Evolutionary conservation across 2,329 filamentous ascomycete species (phyloP).

Genomic region (Curvularia sp.): DNA sequence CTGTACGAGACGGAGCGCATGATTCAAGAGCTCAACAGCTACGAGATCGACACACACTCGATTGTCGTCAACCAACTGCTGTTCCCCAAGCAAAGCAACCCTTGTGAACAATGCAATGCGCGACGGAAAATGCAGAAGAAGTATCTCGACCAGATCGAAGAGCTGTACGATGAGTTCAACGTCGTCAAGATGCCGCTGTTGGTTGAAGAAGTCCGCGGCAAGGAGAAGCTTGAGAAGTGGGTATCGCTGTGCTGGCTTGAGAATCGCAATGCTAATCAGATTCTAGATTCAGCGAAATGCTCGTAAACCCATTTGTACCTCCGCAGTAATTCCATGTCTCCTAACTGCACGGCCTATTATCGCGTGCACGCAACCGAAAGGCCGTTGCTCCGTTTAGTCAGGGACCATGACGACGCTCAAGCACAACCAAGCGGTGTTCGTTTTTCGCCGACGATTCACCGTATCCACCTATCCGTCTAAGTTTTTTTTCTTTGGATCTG

Average conservation of each 20-base stretch:
- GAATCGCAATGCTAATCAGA: slow-evolving; percentile 15
- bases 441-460: slow-evolving; percentile 11
- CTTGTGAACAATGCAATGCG: slow-evolving; percentile 94
- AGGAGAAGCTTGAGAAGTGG: slow-evolving; percentile 83
- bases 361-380: slow-evolving; percentile 4
- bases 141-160: slow-evolving; percentile 97
- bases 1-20: slow-evolving; percentile 99
- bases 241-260: slow-evolving; percentile 22
- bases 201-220: slow-evolving; percentile 93
- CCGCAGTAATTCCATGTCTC: slow-evolving; percentile 53
- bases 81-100: slow-evolving; percentile 83
- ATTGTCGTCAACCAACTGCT: slow-evolving; percentile 98
- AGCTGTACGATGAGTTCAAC: slow-evolving; percentile 98
- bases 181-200: slow-evolving; percentile 97
- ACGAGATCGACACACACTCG: slow-evolving; percentile 93
- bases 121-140: slow-evolving; percentile 99
- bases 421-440: neutral
- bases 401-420: slow-evolving; percentile 4
- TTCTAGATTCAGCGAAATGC: slow-evolving; percentile 77
- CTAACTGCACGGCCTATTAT: neutral
- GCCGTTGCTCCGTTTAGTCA: slow-evolving; percentile 33
- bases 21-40: slow-evolving; percentile 96
- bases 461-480: slow-evolving; percentile 14
- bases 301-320: slow-evolving; percentile 76
- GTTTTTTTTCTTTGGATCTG: slow-evolving; percentile 7